phyloP scores from a whole-genome alignment of 148 eudicot species.

The Hydrangea macrophylla region DNA sequence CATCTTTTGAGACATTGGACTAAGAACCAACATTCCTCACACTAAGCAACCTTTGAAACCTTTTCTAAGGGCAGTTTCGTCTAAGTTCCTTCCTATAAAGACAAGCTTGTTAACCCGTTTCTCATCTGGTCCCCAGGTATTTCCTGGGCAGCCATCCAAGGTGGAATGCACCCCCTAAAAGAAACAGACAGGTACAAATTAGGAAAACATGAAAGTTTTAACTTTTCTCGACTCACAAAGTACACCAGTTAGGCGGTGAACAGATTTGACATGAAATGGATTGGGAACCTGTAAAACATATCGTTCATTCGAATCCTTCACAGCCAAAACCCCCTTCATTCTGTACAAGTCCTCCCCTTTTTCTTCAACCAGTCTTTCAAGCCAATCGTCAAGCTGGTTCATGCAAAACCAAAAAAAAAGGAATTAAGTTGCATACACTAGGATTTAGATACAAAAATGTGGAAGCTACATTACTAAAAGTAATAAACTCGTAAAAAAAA shows the following conservation, averaged over 20 bases:
- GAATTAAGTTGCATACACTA: background rate
- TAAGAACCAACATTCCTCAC: slow-evolving; percentile 5
- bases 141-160: slow-evolving; percentile 85
- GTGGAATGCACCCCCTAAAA: slow-evolving; percentile 84
- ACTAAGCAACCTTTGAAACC: slow-evolving; percentile 86
- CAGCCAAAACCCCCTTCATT: slow-evolving; percentile 85
- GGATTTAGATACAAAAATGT: background rate
- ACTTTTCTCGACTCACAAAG: background rate
- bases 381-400: slow-evolving; percentile 90
- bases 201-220: background rate
- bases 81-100: slow-evolving; percentile 81
- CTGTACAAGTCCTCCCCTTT: slow-evolving; percentile 88
- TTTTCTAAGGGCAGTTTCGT: slow-evolving; percentile 70
- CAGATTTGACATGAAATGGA: background rate
- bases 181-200: background rate
- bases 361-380: slow-evolving; percentile 77
- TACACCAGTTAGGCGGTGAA: background rate
- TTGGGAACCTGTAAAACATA: slow-evolving; percentile 78
- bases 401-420: slow-evolving; percentile 10
- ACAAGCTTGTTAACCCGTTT: slow-evolving; percentile 78
- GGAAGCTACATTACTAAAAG: background rate
- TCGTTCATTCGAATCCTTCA: slow-evolving; percentile 60
- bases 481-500: background rate
- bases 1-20: background rate
- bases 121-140: slow-evolving; percentile 81